phyloP scores from a whole-genome alignment of 805 yeast species.

The Wickerhamomyces chaumierensis region DNA sequence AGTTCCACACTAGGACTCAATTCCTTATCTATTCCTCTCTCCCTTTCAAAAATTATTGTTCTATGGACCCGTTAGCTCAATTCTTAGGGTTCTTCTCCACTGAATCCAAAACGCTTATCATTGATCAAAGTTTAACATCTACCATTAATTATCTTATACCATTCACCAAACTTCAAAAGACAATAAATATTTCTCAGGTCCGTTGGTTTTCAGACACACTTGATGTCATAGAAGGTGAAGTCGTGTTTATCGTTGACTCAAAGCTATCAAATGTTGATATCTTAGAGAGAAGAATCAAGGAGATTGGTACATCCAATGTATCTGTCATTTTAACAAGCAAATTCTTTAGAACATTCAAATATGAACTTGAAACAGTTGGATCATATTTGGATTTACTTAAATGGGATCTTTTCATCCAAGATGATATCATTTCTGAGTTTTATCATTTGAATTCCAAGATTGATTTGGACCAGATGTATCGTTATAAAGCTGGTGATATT shows the following conservation, averaged over 20 bases:
- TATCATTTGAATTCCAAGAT: background rate
- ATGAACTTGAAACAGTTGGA: constrained; percentile 17
- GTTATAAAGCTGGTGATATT: background rate
- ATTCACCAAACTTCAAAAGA: constrained; percentile 38
- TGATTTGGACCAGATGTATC: background rate
- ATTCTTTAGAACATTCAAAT: constrained; percentile 23
- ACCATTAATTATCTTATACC: constrained; percentile 43
- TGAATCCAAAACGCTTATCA: constrained; percentile 22
- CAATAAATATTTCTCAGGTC: constrained; percentile 36
- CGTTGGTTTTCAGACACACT: constrained; percentile 30
- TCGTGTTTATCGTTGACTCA: constrained; percentile 16
- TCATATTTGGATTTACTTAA: background rate
- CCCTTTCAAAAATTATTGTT: no score
- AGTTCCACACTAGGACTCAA: no score
- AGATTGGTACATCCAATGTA: constrained; percentile 7
- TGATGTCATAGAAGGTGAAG: constrained; percentile 4
- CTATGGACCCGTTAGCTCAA: background rate
- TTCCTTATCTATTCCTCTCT: no score
- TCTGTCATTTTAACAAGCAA: constrained; percentile 24
- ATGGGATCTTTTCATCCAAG: background rate
- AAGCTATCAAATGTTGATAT: constrained; percentile 7
- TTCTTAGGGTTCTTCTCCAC: constrained; percentile 1
- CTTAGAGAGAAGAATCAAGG: constrained; percentile 10
- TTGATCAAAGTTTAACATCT: constrained; percentile 36
- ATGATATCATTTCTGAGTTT: background rate